Percentiles rank a stretch among this genome's conserved stretches.
Evolutionary conservation across 768 basidiomycete species (phyloP).

Genomic region (Termitomyces sp.): DNA sequence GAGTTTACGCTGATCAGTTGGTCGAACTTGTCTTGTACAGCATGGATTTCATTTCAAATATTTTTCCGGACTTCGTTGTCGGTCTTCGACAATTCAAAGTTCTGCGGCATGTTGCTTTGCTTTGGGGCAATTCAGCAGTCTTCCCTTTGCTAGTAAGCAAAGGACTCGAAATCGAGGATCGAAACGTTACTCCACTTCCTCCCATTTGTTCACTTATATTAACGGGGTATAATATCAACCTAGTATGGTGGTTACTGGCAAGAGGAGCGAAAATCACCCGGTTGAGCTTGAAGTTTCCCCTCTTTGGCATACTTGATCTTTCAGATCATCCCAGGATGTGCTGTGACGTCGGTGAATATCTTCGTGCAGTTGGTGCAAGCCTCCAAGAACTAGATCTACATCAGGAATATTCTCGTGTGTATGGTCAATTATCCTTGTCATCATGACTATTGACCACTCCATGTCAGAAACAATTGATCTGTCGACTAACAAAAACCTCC

Average conservation of each 20-base stretch:
- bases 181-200: neutral
- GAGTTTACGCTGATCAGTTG: constrained; percentile 1
- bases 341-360: neutral
- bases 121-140: neutral
- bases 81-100: neutral
- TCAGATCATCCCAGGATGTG: neutral
- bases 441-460: neutral
- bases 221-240: neutral
- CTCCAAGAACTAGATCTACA: constrained; percentile 8
- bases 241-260: constrained; percentile 4
- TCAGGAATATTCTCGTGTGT: neutral
- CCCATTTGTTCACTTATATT: constrained; percentile 5
- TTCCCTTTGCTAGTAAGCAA: neutral
- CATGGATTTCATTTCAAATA: neutral
- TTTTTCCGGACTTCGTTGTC: neutral
- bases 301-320: neutral
- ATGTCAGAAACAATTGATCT: constrained; percentile 3
- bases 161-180: neutral
- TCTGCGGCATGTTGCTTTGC: constrained; percentile 6
- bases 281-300: neutral
- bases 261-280: neutral
- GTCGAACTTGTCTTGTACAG: constrained; percentile 5
- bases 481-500: constrained; percentile 3
- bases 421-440: neutral
- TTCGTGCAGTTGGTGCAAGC: constrained; percentile 1